Evolutionary conservation across 225 moss, liverwort and hornwort genomes (phyloP).

Genomic region (Pseudoscleropodium purum): DNA sequence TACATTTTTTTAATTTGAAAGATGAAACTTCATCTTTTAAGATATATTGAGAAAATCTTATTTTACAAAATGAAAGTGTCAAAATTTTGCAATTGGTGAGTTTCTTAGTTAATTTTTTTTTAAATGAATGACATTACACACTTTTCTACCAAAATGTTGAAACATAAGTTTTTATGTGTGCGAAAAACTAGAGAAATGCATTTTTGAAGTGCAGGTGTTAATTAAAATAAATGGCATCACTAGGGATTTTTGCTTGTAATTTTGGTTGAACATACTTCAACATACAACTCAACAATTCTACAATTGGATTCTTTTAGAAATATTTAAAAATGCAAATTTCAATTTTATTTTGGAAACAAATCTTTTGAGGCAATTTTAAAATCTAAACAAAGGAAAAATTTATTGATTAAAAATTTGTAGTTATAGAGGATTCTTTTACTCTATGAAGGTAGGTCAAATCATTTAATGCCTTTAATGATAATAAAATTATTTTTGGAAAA

Average conservation of each 20-base stretch:
- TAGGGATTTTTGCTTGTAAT: not conserved
- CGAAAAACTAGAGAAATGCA: rapidly evolving
- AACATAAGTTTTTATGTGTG: rapidly evolving
- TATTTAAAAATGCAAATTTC: not conserved
- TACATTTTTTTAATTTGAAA: not conserved
- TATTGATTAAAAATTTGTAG: not conserved
- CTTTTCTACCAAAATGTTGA: not conserved
- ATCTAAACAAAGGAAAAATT: not conserved
- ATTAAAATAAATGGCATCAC: no score
- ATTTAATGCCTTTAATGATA: not conserved
- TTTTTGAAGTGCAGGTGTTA: not conserved
- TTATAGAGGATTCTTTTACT: no score
- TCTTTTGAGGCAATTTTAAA: not conserved
- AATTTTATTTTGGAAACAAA: not conserved
- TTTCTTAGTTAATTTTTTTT: not conserved
- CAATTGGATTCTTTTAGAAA: not conserved
- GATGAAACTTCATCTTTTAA: not conserved
- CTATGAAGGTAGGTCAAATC: not conserved
- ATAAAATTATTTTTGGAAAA: not conserved
- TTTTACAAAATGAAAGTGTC: not conserved
- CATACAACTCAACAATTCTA: not conserved
- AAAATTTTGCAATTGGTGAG: not conserved
- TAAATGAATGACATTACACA: not conserved
- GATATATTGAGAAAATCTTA: not conserved
- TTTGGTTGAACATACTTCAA: not conserved